phyloP scores from a whole-genome alignment of 2,329 filamentous ascomycete species.

The Alternaria ventricosa region DNA sequence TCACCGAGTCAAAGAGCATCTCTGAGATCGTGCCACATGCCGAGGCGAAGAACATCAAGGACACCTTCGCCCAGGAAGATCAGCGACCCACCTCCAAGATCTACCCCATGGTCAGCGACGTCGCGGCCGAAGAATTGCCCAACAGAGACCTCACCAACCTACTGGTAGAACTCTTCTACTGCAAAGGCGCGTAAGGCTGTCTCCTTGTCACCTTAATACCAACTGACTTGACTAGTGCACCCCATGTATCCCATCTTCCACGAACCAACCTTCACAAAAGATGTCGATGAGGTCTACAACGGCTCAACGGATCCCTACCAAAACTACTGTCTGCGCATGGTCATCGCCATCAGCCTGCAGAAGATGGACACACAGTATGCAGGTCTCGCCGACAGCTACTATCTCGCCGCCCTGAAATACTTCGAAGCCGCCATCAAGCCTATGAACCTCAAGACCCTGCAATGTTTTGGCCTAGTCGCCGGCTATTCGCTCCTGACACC shows the following conservation, averaged over 20 bases:
- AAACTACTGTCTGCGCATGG: slow-evolving; percentile 88
- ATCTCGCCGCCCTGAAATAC: slow-evolving; percentile 83
- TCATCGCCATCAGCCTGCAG: slow-evolving; percentile 92
- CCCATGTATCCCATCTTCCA: slow-evolving; percentile 87
- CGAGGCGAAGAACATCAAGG: slow-evolving; percentile 69
- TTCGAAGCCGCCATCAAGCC: slow-evolving; percentile 82
- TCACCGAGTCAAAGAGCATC: slow-evolving; percentile 88
- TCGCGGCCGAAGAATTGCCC: slow-evolving; percentile 78
- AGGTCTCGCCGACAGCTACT: slow-evolving; percentile 94
- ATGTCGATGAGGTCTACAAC: slow-evolving; percentile 81
- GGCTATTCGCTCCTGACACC: slow-evolving; percentile 93
- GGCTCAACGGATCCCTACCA: slow-evolving; percentile 79
- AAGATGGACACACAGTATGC: slow-evolving; percentile 89
- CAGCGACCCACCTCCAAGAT: slow-evolving; percentile 75
- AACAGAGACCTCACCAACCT: slow-evolving; percentile 75
- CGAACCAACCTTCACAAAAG: slow-evolving; percentile 76
- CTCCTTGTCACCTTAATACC: slow-evolving; percentile 1
- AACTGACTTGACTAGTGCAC: slow-evolving; percentile 67
- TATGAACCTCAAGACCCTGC: slow-evolving; percentile 90
- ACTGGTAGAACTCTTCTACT: slow-evolving; percentile 83
- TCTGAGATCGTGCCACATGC: slow-evolving; percentile 87
- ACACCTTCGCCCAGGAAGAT: slow-evolving; percentile 71
- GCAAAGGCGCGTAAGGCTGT: slow-evolving; percentile 67
- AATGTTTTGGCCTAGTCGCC: slow-evolving; percentile 85
- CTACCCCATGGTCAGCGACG: slow-evolving; percentile 87